These are phyloP conservation scores for Trichoderma parareesei DNA, from an alignment of 495 filamentous ascomycete species.

Conservation along the genomic window DNA sequence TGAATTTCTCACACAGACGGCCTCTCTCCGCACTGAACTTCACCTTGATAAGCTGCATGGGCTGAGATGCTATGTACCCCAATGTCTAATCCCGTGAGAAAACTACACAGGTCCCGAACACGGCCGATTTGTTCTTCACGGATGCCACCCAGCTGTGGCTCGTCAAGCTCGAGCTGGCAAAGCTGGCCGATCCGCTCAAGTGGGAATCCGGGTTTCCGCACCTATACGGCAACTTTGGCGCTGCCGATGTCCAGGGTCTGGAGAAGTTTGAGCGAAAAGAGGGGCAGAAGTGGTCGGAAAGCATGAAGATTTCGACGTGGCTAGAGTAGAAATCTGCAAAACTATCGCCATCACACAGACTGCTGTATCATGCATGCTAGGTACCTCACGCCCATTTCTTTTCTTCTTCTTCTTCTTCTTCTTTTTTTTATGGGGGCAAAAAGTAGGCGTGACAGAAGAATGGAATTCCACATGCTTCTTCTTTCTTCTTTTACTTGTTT, in stretches of 20 bases:
- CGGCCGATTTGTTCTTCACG: slow-evolving; percentile 41
- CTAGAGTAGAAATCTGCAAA: neutral
- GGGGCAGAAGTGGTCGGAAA: slow-evolving; percentile 30
- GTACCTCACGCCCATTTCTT: too few relatives aligned
- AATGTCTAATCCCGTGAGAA: neutral
- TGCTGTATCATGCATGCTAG: too few relatives aligned
- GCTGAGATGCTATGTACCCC: too few relatives aligned
- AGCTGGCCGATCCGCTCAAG: slow-evolving; percentile 22
- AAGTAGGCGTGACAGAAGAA: neutral
- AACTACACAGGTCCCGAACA: slow-evolving; percentile 34
- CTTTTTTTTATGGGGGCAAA: too few relatives aligned
- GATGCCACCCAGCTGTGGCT: slow-evolving; percentile 28
- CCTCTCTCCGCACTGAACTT: neutral
- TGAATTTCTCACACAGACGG: too few relatives aligned
- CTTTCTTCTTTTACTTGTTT: neutral
- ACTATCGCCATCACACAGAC: neutral
- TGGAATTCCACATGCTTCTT: neutral
- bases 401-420: too few relatives aligned
- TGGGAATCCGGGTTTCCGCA: slow-evolving; percentile 44
- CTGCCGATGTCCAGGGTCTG: slow-evolving; percentile 26
- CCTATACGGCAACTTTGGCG: slow-evolving; percentile 41
- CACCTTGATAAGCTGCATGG: too few relatives aligned
- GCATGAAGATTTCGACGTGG: slow-evolving; percentile 16
- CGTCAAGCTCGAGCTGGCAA: slow-evolving; percentile 29
- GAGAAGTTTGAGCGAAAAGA: slow-evolving; percentile 24